A percentile compares a stretch with the other conserved stretches of the same genome.
These are phyloP conservation scores for Rhodamnia rubescens DNA, from an alignment of 345 rosid species.

Conservation along the genomic window DNA sequence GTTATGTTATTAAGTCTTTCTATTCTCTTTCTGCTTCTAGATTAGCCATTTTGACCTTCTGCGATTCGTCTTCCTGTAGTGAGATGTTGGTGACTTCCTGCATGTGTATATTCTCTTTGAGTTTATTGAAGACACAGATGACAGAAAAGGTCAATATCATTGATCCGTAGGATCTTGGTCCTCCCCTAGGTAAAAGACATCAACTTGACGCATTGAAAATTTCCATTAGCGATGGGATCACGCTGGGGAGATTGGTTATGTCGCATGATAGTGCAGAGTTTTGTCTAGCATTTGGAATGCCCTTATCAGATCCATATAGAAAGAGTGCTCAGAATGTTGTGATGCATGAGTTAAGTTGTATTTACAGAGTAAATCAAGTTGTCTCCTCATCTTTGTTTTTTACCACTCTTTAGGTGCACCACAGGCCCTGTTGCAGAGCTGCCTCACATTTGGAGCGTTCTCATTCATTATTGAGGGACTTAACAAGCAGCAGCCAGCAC, in stretches of 20 bases:
- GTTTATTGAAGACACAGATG: neutral
- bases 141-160: neutral
- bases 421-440: slow-evolving; percentile 59
- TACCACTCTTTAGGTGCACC: slow-evolving; percentile 47
- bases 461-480: slow-evolving; percentile 68
- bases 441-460: slow-evolving; percentile 80
- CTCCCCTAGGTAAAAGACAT: neutral
- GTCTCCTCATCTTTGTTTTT: neutral
- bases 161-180: neutral
- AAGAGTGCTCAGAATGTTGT: neutral
- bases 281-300: neutral
- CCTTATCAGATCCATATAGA: neutral
- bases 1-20: neutral
- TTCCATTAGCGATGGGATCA: neutral
- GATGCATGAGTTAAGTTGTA: neutral
- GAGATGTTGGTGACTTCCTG: neutral
- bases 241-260: neutral
- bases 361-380: neutral
- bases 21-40: neutral
- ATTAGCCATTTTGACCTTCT: neutral
- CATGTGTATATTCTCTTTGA: neutral
- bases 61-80: neutral
- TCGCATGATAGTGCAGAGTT: neutral
- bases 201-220: neutral
- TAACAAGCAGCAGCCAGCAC: slow-evolving; percentile 70